Evolutionary conservation across 495 filamentous ascomycete species (phyloP), one percentile per base, ranked within the genome.

Genomic region (Cudoniella acicularis): DNA sequence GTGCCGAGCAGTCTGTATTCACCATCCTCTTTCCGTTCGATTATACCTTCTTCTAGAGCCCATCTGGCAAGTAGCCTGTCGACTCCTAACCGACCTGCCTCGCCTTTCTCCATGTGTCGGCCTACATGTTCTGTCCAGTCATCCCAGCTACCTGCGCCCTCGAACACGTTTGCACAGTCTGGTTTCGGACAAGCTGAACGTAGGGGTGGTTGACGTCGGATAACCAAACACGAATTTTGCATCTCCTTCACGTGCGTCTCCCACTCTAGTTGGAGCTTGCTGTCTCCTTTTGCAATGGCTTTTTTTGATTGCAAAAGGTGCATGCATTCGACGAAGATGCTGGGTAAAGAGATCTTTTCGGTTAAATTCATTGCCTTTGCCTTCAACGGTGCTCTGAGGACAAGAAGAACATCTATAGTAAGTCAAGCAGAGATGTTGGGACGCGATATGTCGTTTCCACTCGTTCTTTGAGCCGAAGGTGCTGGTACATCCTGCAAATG

Each of bases 391-490:
- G 67, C 85, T 88, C 20, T 81, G 77, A 3, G 83, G 83, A 30
- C 89, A 83, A 22, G 92, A 84, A 18, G 79, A 82, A 70, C 94
- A 98, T 40, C 89, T 84, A 71, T 90, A 98, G 71, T 87, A 92
- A 41, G 85, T 86, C 17, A 92, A 76, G 57, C 87, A 89, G 56
- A 98, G 76, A 69, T 98, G 94, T 64, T 96, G 89, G 1, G 90
- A 92, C 24, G 82, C 80, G 60, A 97, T 87, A 71, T 98, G 94
- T 0, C 94, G 85, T 70, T 97, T 95, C 93, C 93, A 98, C 69
- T 98, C 94, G 65, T 97, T 98, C 69, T 98, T 98, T 36, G 89
- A 92, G 10, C 85, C 86, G 67, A 98, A 97, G 0, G 84, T 91
- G 63, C 88, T 91, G 6, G 69, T 69, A 69, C 94, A 98, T n/a